Conservation (phyloP, 1,284 basidiomycete genomes). For the Pyrrhoderma noxium region DNA sequence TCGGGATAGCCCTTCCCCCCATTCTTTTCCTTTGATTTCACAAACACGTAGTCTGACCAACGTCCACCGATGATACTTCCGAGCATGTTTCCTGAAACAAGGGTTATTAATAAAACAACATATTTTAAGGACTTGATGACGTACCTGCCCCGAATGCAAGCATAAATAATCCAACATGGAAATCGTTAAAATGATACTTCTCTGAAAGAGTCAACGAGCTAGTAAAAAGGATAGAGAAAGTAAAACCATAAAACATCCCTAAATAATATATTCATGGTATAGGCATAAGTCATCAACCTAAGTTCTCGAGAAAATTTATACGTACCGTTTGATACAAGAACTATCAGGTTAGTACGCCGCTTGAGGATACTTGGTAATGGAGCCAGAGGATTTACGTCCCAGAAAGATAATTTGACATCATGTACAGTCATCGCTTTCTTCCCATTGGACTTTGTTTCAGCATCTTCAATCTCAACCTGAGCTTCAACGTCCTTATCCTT, state of each 20-base stretch:
- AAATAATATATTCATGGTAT: neutral
- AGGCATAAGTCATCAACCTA: too few species aligned
- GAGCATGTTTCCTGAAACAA: slow-evolving; percentile 44
- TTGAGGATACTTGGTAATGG: slow-evolving; percentile 53
- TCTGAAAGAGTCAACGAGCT: slow-evolving; percentile 58
- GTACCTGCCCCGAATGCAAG: slow-evolving; percentile 69
- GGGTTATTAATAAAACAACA: too few species aligned
- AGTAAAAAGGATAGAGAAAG: slow-evolving; percentile 66
- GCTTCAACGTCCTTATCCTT: slow-evolving; percentile 16
- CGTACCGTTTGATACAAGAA: slow-evolving; percentile 64
- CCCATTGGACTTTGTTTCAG: neutral
- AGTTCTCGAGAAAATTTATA: slow-evolving; percentile 4
- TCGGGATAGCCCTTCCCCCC: slow-evolving; percentile 60
- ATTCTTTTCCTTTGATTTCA: slow-evolving; percentile 47
- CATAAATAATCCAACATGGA: slow-evolving; percentile 69
- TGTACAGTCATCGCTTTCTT: neutral
- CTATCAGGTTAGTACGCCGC: slow-evolving; percentile 58
- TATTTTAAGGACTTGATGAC: too few species aligned
- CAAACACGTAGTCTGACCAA: slow-evolving; percentile 64
- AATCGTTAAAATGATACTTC: slow-evolving; percentile 60
- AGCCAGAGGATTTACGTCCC: slow-evolving; percentile 69
- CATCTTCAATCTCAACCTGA: slow-evolving; percentile 1
- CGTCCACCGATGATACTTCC: slow-evolving; percentile 74
- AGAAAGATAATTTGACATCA: slow-evolving; percentile 42
- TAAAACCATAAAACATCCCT: slow-evolving; percentile 58